Base-by-base conservation (phyloP, 1,284 basidiomycete genomes). In the Cutaneotrichosporon spelunceum region DNA sequence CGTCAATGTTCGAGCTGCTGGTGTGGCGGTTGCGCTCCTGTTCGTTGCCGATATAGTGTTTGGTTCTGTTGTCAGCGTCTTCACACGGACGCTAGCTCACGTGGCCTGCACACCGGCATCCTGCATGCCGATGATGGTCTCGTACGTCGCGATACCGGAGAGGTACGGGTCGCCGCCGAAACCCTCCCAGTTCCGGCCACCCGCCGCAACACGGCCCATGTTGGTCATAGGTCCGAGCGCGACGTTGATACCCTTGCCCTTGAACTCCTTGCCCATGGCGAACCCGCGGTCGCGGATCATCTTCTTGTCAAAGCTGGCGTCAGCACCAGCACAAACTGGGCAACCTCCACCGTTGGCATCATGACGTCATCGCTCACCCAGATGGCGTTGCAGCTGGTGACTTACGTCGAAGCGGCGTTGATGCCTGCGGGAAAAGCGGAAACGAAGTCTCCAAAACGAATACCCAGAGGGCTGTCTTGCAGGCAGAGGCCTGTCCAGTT, bases 151-250 rank as follows among this genome's bases (percentile, higher is more conserved):
- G 74, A 88, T 53, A 81, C 77, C 64, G 88, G 84, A 74, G 45
- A 93, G 79, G 79, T 86, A 92, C 0, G 90, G 89, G 65, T 78
- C 75, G 29, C 62, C 73, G 52, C 89, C 87, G 65, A 90, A 91
- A 9, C 88, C 89, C 80, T 93, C 90, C 89, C 89, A 93, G 75
- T 90, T 91, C 11, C 91, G 81, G 0, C 91, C 91, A 3, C 81
- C 85, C 19, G 83, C 83, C 6, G 87, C 84, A 1, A 81, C 81
- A n/a, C 88, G 83, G 57, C 82, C 83, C 56, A 88, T 74, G 59
- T 79, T 78, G 49, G 74, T 77, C 70, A 73, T 73, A 2, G 77
- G 79, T 9, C 86, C 86, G 9, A 89, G 80, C 9, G 83, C 84
- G 60, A 88, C 82, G 70, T 94, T 84, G 60, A 88, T 87, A 48